A percentile compares a stretch with the other conserved stretches of the same genome.
phyloP scores from a whole-genome alignment of 2,329 filamentous ascomycete genomes.

The Aschersonia sp. region DNA sequence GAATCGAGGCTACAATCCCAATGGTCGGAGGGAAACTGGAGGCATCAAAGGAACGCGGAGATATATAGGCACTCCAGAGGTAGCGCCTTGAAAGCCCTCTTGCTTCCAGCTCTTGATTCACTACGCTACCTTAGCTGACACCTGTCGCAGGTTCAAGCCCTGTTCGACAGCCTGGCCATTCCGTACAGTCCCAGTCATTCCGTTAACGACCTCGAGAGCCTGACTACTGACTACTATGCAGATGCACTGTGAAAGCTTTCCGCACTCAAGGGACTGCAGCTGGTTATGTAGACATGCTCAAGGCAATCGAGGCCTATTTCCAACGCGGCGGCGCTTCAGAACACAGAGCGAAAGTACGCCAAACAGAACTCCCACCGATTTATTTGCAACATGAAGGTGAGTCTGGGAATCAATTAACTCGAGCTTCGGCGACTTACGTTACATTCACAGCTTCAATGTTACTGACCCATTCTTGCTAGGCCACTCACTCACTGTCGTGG shows the following conservation, averaged over 20 bases:
- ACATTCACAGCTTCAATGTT: background rate
- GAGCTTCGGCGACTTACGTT: too few species aligned
- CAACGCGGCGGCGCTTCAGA: slow-evolving; percentile 25
- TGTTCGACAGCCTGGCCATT: slow-evolving; percentile 58
- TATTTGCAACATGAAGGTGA: slow-evolving; percentile 75
- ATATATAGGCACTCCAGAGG: slow-evolving; percentile 89
- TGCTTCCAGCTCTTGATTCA: background rate
- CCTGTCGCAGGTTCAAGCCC: slow-evolving; percentile 55
- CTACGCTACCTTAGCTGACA: background rate
- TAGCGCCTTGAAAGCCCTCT: slow-evolving; percentile 16
- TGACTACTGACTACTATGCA: slow-evolving; percentile 10
- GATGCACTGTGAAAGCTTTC: slow-evolving; percentile 50
- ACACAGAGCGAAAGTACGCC: slow-evolving; percentile 45
- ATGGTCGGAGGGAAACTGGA: slow-evolving; percentile 68
- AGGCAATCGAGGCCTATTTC: slow-evolving; percentile 64
- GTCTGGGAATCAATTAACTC: slow-evolving; percentile 4
- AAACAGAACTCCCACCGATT: slow-evolving; percentile 64
- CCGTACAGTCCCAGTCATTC: slow-evolving; percentile 27
- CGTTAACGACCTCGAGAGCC: background rate
- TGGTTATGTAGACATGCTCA: slow-evolving; percentile 40
- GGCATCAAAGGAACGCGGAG: slow-evolving; percentile 81
- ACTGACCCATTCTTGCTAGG: slow-evolving; percentile 25
- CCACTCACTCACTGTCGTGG: slow-evolving; percentile 83
- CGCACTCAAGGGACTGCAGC: slow-evolving; percentile 29
- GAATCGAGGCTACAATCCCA: slow-evolving; percentile 68